These are phyloP conservation scores for Penicillium freii DNA, from an alignment of 2,329 filamentous ascomycete genomes.

Conservation along the genomic window DNA sequence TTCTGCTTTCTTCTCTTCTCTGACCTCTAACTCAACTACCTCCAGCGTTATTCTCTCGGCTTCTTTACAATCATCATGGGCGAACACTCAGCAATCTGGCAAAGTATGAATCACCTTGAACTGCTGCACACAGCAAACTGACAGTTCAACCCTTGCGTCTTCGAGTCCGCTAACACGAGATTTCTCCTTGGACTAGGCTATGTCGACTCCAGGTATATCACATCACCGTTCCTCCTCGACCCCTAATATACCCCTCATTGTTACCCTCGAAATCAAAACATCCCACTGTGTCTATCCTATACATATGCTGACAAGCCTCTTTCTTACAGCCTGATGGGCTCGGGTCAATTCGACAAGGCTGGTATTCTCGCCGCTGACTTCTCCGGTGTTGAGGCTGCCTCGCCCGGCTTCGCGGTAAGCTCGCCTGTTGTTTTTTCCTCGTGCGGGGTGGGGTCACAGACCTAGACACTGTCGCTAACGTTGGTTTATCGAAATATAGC, in stretches of 20 bases:
- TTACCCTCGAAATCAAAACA: constrained; percentile 7
- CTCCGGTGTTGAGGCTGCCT: constrained; percentile 75
- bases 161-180: constrained; percentile 14
- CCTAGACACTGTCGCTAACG: not conserved
- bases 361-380: constrained; percentile 80
- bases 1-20: constrained; percentile 1
- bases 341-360: constrained; percentile 76
- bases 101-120: constrained; percentile 27
- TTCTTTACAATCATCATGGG: constrained; percentile 29
- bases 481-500: constrained; percentile 34
- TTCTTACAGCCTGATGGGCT: constrained; percentile 68
- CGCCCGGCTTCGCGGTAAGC: constrained; percentile 69
- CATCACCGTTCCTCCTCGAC: constrained; percentile 13
- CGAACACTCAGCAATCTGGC: constrained; percentile 39
- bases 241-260: constrained; percentile 2
- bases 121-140: not conserved
- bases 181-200: constrained; percentile 49
- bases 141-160: constrained; percentile 1
- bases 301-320: constrained; percentile 11
- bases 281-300: not conserved
- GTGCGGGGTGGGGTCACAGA: constrained; percentile 6
- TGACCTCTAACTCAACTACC: not conserved
- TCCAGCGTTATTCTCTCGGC: constrained; percentile 6
- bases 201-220: constrained; percentile 61
- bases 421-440: constrained; percentile 13